These are phyloP conservation scores for Sclerotiophoma versabilis DNA, from an alignment of 2,329 filamentous ascomycete species.

Conservation along the genomic window DNA sequence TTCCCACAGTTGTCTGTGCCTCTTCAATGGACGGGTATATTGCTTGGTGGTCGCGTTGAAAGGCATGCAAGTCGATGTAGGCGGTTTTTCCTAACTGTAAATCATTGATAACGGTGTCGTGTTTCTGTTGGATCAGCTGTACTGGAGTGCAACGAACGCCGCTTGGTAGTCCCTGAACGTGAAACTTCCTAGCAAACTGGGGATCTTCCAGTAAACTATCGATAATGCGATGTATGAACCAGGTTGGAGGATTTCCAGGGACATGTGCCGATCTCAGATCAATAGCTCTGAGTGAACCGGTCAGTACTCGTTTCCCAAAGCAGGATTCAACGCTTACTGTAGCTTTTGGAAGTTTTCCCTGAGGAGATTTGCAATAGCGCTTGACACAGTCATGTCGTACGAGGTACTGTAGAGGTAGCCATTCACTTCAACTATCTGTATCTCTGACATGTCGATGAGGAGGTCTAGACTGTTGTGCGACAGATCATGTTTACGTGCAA, in stretches of 20 bases:
- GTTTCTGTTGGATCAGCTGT: constrained; percentile 24
- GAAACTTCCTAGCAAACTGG: constrained; percentile 21
- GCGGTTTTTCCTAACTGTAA: constrained; percentile 30
- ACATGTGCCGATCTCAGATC: constrained; percentile 25
- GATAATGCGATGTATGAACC: constrained; percentile 28
- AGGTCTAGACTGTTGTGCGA: constrained; percentile 30
- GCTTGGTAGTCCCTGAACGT: constrained; percentile 20
- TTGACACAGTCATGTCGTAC: constrained; percentile 21
- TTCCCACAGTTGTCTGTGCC: constrained; percentile 19
- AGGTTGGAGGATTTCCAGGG: constrained; percentile 33
- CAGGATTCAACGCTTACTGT: constrained; percentile 21
- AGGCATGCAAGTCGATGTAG: constrained; percentile 30
- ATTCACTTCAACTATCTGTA: constrained; percentile 22
- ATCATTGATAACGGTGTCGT: constrained; percentile 25
- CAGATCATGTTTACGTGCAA: constrained; percentile 32
- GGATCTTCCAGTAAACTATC: constrained; percentile 13
- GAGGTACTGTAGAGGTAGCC: constrained; percentile 26
- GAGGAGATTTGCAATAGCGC: constrained; percentile 18
- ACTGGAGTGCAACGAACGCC: constrained; percentile 34
- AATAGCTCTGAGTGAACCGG: neutral
- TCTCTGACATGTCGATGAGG: constrained; percentile 23
- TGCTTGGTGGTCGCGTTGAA: constrained; percentile 24
- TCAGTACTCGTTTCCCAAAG: neutral
- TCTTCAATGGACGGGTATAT: constrained; percentile 27
- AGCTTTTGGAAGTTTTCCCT: constrained; percentile 16